These are phyloP conservation scores for Suillus placidus DNA, from an alignment of 768 basidiomycete species.

Conservation along the genomic window DNA sequence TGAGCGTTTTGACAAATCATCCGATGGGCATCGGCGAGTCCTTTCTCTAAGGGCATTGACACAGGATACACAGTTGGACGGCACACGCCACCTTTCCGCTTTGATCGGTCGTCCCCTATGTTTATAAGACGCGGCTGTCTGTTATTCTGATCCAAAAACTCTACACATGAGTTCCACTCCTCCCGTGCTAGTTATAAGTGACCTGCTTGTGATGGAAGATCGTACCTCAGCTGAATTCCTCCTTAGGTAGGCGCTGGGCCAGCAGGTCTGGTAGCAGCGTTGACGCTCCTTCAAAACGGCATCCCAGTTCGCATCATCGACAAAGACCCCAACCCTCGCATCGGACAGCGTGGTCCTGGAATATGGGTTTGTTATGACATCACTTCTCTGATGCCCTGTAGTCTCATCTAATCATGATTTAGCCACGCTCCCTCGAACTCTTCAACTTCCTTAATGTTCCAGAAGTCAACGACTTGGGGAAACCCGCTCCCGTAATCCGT, in stretches of 20 bases:
- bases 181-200: conserved; percentile 11
- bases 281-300: conserved; percentile 37
- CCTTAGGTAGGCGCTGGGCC: conserved; percentile 51
- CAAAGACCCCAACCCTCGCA: conserved; percentile 26
- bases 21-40: too few species aligned
- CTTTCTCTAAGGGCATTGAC: too few species aligned
- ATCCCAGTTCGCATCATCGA: conserved; percentile 21
- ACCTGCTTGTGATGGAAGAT: not conserved
- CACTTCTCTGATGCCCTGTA: not conserved
- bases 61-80: too few species aligned
- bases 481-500: conserved; percentile 31
- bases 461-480: conserved; percentile 36
- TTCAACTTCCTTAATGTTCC: conserved; percentile 41
- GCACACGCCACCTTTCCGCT: too few species aligned
- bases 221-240: not conserved
- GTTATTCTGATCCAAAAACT: not conserved
- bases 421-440: conserved; percentile 49
- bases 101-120: too few species aligned
- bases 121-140: not conserved
- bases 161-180: not conserved
- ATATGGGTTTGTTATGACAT: conserved; percentile 32
- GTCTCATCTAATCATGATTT: not conserved
- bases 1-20: too few species aligned
- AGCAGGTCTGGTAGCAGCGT: conserved; percentile 46
- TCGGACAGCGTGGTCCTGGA: conserved; percentile 42